Percentiles rank a stretch among this genome's conserved stretches.
Conservation (phyloP, 768 basidiomycete genomes). For the Amanita brunnescens region DNA sequence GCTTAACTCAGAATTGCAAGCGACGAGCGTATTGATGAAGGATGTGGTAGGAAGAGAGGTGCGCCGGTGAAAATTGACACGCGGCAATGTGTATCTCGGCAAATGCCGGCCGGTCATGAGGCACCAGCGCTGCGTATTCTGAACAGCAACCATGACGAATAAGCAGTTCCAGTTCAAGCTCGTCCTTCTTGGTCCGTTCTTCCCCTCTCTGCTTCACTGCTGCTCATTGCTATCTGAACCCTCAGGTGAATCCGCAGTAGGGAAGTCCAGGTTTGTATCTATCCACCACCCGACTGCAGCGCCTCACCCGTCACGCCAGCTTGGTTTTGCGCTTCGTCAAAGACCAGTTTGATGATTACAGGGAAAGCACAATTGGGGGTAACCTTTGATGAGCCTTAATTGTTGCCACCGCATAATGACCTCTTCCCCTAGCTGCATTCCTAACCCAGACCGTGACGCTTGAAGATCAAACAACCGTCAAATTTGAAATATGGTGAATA, state of each 20-base stretch:
- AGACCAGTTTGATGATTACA: slow-evolving; percentile 92
- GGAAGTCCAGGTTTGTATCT: slow-evolving; percentile 75
- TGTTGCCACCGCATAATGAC: slow-evolving; percentile 13
- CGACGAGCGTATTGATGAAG: slow-evolving; percentile 9
- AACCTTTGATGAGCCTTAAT: slow-evolving; percentile 11
- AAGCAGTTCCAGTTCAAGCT: slow-evolving; percentile 95
- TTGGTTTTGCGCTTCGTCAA: slow-evolving; percentile 94
- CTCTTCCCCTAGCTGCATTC: slow-evolving; percentile 67
- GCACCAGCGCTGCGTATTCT: slow-evolving; percentile 15
- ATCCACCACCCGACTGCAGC: slow-evolving; percentile 16
- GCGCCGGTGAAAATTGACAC: slow-evolving; percentile 9
- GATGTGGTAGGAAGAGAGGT: slow-evolving; percentile 10
- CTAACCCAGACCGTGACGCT: slow-evolving; percentile 94
- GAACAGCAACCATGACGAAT: slow-evolving; percentile 53
- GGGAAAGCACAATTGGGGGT: slow-evolving; percentile 94
- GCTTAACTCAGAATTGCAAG: slow-evolving; percentile 10
- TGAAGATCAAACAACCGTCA: slow-evolving; percentile 83
- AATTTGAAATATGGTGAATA: slow-evolving; percentile 94
- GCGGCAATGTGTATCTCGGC: slow-evolving; percentile 17
- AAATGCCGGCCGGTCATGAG: slow-evolving; percentile 21
- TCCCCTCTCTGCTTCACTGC: background rate
- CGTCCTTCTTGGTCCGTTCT: slow-evolving; percentile 75
- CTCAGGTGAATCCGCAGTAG: slow-evolving; percentile 93
- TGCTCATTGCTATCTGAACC: slow-evolving; percentile 9
- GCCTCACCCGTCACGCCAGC: slow-evolving; percentile 36